Evolutionary conservation across 2,329 filamentous ascomycete genomes (phyloP).

Genomic region (Diplodia mutila): DNA sequence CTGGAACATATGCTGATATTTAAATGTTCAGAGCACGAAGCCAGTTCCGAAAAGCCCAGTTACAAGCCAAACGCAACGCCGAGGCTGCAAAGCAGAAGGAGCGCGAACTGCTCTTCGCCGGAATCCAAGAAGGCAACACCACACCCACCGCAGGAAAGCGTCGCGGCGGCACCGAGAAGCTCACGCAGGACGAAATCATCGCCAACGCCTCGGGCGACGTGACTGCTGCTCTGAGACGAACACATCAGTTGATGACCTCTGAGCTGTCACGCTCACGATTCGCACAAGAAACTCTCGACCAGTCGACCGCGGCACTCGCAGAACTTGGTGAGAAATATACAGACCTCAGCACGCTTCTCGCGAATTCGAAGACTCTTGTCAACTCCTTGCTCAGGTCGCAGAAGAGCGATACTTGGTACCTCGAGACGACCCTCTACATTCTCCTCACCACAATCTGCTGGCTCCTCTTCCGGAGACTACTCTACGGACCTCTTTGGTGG

Average conservation of each 20-base stretch:
- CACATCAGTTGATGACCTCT: conserved; percentile 81
- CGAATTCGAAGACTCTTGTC: conserved; percentile 74
- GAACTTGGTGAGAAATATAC: conserved; percentile 81
- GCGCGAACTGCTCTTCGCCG: conserved; percentile 73
- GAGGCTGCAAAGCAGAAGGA: conserved; percentile 75
- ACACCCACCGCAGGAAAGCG: conserved; percentile 41
- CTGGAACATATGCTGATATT: conserved; percentile 9
- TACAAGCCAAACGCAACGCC: conserved; percentile 75
- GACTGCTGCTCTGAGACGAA: conserved; percentile 79
- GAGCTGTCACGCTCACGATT: conserved; percentile 88
- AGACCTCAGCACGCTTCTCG: conserved; percentile 75
- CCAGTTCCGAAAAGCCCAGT: conserved; percentile 79
- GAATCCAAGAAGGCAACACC: conserved; percentile 55
- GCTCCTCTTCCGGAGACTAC: conserved; percentile 79
- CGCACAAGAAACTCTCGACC: conserved; percentile 82
- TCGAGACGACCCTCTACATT: conserved; percentile 86
- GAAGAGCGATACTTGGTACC: conserved; percentile 98
- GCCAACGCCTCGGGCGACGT: conserved; percentile 80
- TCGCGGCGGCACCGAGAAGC: conserved; percentile 49
- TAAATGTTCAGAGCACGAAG: conserved; percentile 55
- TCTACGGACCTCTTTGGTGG: conserved; percentile 93
- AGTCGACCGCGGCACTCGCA: conserved; percentile 80
- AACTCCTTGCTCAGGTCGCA: conserved; percentile 80
- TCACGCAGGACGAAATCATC: conserved; percentile 72
- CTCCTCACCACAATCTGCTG: conserved; percentile 77